phyloP scores from a whole-genome alignment of 495 filamentous ascomycete genomes.

The Evernia prunastri region DNA sequence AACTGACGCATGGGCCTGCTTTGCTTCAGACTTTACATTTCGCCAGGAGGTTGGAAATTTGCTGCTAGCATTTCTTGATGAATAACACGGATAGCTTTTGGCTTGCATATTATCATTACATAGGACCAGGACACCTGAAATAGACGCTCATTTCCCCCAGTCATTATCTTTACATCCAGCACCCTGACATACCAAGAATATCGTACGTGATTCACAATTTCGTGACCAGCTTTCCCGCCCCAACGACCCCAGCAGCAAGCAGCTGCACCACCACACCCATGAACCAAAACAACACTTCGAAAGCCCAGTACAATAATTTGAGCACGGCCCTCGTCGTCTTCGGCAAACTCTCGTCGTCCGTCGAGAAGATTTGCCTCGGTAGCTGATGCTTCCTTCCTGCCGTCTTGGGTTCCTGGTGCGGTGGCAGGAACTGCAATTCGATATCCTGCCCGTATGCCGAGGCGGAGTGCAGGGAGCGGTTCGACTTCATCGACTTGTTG shows the following conservation, averaged over 20 bases:
- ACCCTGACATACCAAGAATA: not conserved
- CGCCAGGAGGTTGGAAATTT: not conserved
- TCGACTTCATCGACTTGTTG: slow-evolving; percentile 17
- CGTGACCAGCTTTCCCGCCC: slow-evolving; percentile 23
- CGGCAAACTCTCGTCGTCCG: slow-evolving; percentile 22
- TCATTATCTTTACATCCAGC: slow-evolving; percentile 1
- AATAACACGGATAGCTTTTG: no score
- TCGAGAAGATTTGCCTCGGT: slow-evolving; percentile 22
- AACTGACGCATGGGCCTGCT: not conserved
- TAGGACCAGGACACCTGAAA: not conserved
- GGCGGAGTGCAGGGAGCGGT: slow-evolving; percentile 17
- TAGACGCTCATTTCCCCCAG: not conserved
- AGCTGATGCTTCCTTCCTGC: slow-evolving; percentile 7
- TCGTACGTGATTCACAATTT: slow-evolving; percentile 12
- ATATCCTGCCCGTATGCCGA: slow-evolving; percentile 22
- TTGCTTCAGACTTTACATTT: not conserved
- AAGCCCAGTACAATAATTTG: slow-evolving; percentile 24
- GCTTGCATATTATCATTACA: not conserved
- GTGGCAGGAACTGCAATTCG: slow-evolving; percentile 15
- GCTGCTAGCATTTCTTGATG: not conserved
- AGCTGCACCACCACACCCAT: slow-evolving; percentile 27
- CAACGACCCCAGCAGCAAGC: slow-evolving; percentile 23
- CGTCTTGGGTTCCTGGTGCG: not conserved
- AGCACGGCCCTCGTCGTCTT: slow-evolving; percentile 25
- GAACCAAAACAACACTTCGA: slow-evolving; percentile 25